These are phyloP conservation scores for Cercospora berteroae DNA, from an alignment of 2,329 filamentous ascomycete genomes.

Conservation along the genomic window DNA sequence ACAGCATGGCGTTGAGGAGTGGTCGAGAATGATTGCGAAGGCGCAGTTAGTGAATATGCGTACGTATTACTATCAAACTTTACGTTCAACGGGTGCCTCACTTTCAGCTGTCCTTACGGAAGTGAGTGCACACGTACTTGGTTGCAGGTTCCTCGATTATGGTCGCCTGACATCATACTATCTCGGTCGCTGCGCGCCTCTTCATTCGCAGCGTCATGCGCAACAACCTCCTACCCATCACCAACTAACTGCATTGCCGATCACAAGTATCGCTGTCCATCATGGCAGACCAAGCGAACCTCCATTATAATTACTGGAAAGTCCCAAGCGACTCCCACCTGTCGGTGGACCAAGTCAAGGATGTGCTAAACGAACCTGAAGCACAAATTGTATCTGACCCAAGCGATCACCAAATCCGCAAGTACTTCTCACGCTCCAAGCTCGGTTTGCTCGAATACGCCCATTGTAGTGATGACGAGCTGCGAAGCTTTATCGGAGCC, in stretches of 20 bases:
- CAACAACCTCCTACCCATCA: not conserved
- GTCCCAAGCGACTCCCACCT: not conserved
- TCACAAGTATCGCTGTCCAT: too few species aligned
- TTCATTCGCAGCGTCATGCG: not conserved
- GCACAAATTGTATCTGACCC: not conserved
- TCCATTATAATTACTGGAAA: not conserved
- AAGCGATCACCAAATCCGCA: not conserved
- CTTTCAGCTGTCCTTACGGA: not conserved
- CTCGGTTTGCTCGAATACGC: not conserved
- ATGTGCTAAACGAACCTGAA: not conserved
- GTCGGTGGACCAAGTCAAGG: not conserved
- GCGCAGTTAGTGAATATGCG: not conserved
- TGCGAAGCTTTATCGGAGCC: not conserved
- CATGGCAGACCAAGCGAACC: not conserved
- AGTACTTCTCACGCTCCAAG: not conserved
- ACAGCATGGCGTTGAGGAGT: conserved; percentile 18
- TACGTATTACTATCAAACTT: conserved; percentile 7
- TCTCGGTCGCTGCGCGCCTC: not conserved
- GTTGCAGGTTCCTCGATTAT: not conserved
- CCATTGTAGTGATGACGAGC: not conserved
- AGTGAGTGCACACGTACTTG: not conserved
- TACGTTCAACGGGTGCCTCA: not conserved
- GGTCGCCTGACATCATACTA: not conserved
- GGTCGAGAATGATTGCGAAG: not conserved
- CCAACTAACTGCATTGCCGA: fast-evolving